Evolutionary conservation across 192 early-diverging fungal species (phyloP), one percentile per base, ranked within the genome.

Genomic region (Entomortierella chlamydospora): DNA sequence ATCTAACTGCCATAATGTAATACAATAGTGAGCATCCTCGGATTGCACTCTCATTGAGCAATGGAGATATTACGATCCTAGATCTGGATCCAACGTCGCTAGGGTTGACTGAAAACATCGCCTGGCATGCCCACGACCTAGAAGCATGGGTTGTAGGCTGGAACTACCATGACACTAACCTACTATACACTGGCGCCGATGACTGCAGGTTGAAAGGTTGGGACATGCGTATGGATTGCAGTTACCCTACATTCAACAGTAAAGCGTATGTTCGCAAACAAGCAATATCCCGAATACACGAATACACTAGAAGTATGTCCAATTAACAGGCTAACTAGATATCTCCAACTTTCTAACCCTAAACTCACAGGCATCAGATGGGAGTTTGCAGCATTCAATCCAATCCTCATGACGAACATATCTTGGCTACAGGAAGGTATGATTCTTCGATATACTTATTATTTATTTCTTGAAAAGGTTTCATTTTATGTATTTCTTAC

Each of bases 131-230:
- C 0, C 97, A 98, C 68, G 91, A 92, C 31, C 87, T 93, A 41
- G 97, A 98, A 71, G 96, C 97, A 13, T 99, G 98, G 98, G 95
- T 95, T 51, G 86, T 89, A 8, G 90, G 91, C n/a, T 98, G 94
- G 73, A 90, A 99, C 80, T 93, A 94, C 59, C 94, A 92, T 88
- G 83, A 91, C 45, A 68, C 91, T 0, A 80, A 85, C 26, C 50
- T 90, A 0, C 81, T 99, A 11, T 99, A 94, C 65, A 91, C 88
- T 10, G 91, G 89, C 10, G 97, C 91, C 12, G 97, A 99, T 81
- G 97, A 99, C 71, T 89, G 88, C 37, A 68, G 84, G 13, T 87
- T 98, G 30, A 97, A 95, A 82, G 90, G 89, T 15, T 99, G 96
- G 96, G 97, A 99, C 81, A 65, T 83, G 30, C 84, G 97, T 2